Evolutionary conservation across 2,329 filamentous ascomycete genomes (phyloP), one percentile per base, ranked within the genome.

Genomic region (Trichophyton schoenleinii): DNA sequence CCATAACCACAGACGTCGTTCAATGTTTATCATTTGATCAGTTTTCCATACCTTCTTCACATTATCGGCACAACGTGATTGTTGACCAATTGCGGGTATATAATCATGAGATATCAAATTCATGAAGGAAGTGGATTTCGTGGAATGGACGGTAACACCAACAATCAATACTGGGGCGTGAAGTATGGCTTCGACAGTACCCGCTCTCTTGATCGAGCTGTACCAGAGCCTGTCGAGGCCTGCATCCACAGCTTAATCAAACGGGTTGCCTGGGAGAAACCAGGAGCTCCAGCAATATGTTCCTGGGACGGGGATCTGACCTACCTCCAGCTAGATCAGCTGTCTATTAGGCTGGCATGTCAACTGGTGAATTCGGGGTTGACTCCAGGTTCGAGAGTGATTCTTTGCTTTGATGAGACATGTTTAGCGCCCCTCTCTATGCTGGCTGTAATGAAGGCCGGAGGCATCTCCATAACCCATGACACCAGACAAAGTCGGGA

Each of bases 331-430:
- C 63, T 77, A 42, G 72, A 76, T n/a, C 64, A 66, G 2, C 66
- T 77, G 62, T 73, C 69, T 44, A 75, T 67, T 46, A 71, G 64
- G 63, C 66, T 72, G 53, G 73, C 75, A 9, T 70, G 68, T 59
- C 67, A 70, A 68, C 61, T 67, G 15, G n/a, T 52, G 11, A 36
- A 59, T 28, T 71, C 72, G 60, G 75, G 76, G 25, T 71, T 79
- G 48, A 68, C 72, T 2, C 68, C 75, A 1, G 70, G 73, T 59
- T 64, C 65, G n/a, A 66, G 68, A n/a, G 71, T 76, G 34, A 69
- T 69, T 8, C 62, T 76, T n/a, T 75, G 73, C 62, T 76, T 77
- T 49, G 70, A 75, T 53, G 76, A 77, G 67, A 75, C 74, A 46
- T 62, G 41, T 34, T 69, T 72, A 31, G 66, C 70, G 68, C n/a